A percentile compares a stretch with the other conserved stretches of the same genome.
phyloP scores from a whole-genome alignment of 371 early-diverging fungal species.

The Chytridium lagenaria region DNA sequence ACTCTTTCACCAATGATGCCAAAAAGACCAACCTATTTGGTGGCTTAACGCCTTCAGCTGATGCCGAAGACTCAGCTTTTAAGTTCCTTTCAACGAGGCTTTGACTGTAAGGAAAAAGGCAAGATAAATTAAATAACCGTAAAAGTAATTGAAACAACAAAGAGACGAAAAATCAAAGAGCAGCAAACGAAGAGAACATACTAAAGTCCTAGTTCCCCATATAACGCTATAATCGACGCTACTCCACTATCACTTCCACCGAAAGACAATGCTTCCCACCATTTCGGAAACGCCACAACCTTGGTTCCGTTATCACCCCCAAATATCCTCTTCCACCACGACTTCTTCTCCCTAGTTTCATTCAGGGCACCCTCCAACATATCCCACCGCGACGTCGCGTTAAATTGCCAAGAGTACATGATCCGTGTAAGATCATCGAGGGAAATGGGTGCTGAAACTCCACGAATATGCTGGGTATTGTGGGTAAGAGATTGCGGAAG shows the following conservation, averaged over 20 bases:
- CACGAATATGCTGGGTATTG: background rate
- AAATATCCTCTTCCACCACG: slow-evolving; percentile 3
- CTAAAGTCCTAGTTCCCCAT: no score
- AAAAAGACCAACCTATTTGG: no score
- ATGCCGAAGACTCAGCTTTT: no score
- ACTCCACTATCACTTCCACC: background rate
- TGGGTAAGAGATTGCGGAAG: background rate
- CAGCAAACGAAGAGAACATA: no score
- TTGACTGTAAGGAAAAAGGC: no score
- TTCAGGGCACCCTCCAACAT: background rate
- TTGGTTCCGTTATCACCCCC: background rate
- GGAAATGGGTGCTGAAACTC: background rate
- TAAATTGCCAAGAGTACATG: background rate
- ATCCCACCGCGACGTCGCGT: background rate
- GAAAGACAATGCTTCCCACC: background rate
- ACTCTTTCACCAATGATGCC: no score
- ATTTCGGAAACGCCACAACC: background rate
- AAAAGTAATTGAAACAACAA: no score
- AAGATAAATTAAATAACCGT: no score
- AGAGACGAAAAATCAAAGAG: no score
- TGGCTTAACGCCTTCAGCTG: no score
- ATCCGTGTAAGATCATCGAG: background rate
- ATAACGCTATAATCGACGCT: no score
- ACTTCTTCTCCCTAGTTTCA: background rate
- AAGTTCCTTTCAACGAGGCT: no score